Base-by-base conservation (phyloP, 257 asterid genomes). In the Galeopsis tetrahit region DNA sequence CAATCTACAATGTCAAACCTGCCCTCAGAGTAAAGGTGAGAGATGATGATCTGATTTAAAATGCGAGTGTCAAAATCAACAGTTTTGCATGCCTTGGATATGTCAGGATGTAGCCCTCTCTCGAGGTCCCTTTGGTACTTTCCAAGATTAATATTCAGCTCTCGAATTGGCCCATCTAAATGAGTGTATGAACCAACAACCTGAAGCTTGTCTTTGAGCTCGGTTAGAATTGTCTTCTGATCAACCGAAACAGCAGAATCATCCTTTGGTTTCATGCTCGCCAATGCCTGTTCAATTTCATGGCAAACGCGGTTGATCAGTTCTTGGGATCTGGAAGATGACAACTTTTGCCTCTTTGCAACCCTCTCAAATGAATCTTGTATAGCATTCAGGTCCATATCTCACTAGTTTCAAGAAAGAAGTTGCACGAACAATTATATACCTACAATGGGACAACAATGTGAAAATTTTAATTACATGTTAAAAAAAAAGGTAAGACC, bases 291-390 rank as follows among this genome's bases (percentile, higher is more conserved):
- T 38, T 80, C 83, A 57, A 88, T 73, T 80, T 86, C 88, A 73
- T 65, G 58, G 62, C 72, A 63, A 66, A 88, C 84, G 80, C 81
- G 83, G 63, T 77, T 78, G 62, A 88, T 83, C 70, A 85, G 74
- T 71, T 86, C 89, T 46, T 80, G 73, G 64, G 85, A 84, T 77
- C 80, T 71, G 28, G 89, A 81, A 39, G 78, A 59, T 2, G 82
- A 88, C 63, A 84, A 14, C 77, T 84, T 84, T 65, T 83, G 95
- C 80, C 73, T 87, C 85, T 85, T 87, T 58, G 74, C 79, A 63
- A 77, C 85, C 77, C 86, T 81, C 79, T 83, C 90, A 33, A 87
- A 78, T 46, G 90, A 82, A 46, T 83, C 89, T 63, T 78, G 75
- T 72, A 87, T 21, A 14, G 72, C 73, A 67, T 42, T 73, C 56